Conservation (phyloP, 176 grass and related monocot genomes). For the Carex myosuroides region DNA sequence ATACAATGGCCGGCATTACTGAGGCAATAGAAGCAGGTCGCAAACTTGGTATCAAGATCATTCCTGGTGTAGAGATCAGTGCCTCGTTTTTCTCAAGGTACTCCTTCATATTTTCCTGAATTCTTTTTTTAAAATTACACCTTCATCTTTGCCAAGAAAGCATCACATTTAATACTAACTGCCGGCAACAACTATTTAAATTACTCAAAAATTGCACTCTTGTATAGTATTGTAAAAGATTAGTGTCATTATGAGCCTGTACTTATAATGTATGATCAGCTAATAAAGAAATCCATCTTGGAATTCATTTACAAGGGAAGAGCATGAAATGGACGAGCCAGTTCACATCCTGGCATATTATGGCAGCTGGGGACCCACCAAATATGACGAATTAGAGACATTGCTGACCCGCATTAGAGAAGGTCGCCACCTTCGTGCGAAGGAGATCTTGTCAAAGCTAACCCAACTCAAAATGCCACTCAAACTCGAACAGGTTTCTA, state of each 20-base stretch:
- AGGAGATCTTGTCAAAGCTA: constrained; percentile 59
- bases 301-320: constrained; percentile 30
- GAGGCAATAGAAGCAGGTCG: constrained; percentile 51
- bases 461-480: constrained; percentile 48
- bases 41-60: constrained; percentile 49
- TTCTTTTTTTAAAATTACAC: neutral
- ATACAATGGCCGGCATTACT: constrained; percentile 57
- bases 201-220: neutral
- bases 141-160: neutral
- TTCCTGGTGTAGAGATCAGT: constrained; percentile 74
- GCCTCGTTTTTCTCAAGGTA: constrained; percentile 46
- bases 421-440: constrained; percentile 47
- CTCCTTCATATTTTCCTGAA: neutral
- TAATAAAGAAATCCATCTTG: constrained; percentile 13
- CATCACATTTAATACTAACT: neutral
- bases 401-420: constrained; percentile 52
- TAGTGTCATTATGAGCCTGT: neutral
- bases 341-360: constrained; percentile 85
- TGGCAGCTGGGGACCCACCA: constrained; percentile 42
- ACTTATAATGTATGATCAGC: neutral
- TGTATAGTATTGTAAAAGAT: neutral
- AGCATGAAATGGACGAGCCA: constrained; percentile 33
- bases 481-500: constrained; percentile 45
- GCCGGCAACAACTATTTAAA: neutral
- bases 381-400: constrained; percentile 45